Evolutionary conservation across 345 rosid genomes (phyloP).

Genomic region (Ceriops zippeliana): DNA sequence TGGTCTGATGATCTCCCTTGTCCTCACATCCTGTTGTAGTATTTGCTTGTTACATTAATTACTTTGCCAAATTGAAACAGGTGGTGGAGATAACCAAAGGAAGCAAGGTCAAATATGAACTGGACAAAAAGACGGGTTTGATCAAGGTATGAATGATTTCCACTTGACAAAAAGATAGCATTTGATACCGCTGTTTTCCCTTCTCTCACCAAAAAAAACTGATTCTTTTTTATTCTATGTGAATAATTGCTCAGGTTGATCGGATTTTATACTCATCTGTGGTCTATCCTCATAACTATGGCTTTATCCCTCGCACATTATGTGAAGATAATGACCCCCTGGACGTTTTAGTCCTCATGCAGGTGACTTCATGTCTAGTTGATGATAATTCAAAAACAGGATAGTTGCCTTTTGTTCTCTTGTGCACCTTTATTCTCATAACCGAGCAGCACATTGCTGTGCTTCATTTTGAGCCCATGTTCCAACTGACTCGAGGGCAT

Average conservation of each 20-base stretch:
- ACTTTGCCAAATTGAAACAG: conserved; percentile 27
- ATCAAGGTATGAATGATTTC: conserved; percentile 54
- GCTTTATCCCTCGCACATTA: conserved; percentile 85
- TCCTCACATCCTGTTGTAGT: no score
- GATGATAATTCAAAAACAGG: not conserved
- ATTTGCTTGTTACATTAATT: not conserved
- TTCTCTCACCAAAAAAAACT: no score
- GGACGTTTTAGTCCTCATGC: conserved; percentile 93
- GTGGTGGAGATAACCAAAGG: conserved; percentile 97
- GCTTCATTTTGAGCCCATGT: conserved; percentile 2
- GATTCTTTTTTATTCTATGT: not conserved
- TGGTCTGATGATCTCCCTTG: no score
- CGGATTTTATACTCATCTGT: conserved; percentile 85
- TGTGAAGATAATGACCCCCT: conserved; percentile 98
- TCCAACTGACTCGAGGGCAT: conserved; percentile 2
- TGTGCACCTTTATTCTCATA: not conserved
- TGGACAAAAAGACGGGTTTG: conserved; percentile 94
- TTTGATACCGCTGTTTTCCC: conserved; percentile 2
- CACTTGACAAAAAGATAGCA: no score
- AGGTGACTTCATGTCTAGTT: conserved; percentile 38
- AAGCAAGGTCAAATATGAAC: conserved; percentile 95
- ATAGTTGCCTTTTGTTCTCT: not conserved
- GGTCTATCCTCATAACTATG: conserved; percentile 97
- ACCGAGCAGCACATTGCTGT: not conserved
- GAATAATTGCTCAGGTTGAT: conserved; percentile 56